phyloP scores from a whole-genome alignment of 2,329 filamentous ascomycete species.

The Alternaria triticimaculans region DNA sequence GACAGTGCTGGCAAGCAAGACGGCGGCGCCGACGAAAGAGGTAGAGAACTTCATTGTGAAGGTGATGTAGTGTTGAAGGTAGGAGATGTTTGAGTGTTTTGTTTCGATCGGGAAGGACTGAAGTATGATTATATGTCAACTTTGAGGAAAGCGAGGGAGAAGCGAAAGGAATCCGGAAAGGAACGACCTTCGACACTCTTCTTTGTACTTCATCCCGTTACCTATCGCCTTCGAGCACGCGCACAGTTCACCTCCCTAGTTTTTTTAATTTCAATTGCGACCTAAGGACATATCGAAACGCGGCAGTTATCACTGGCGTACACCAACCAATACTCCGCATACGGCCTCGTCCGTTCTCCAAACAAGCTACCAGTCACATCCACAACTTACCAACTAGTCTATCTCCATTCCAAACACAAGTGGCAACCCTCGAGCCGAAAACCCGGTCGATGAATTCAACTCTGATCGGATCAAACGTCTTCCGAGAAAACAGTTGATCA shows the following conservation, averaged over 20 bases:
- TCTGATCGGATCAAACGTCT: background rate
- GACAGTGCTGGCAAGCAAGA: constrained; percentile 3
- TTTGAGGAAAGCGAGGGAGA: background rate
- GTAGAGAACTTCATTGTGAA: constrained; percentile 1
- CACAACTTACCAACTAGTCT: background rate
- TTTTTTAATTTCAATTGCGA: background rate
- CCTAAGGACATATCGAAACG: background rate
- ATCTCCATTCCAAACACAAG: background rate
- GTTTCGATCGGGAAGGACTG: background rate
- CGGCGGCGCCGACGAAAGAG: background rate
- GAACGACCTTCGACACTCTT: background rate
- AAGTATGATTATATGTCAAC: background rate
- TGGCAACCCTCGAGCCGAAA: background rate
- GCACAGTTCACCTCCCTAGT: background rate
- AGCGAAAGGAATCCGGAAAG: background rate
- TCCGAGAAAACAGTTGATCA: background rate
- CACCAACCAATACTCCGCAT: background rate
- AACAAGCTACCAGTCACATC: background rate
- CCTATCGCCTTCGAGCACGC: background rate
- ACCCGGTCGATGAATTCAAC: background rate
- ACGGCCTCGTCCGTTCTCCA: background rate
- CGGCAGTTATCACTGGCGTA: background rate
- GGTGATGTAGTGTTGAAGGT: background rate
- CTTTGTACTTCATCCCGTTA: background rate
- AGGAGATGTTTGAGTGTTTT: background rate